Base-by-base conservation (phyloP, 768 basidiomycete genomes). In the Termitomyces sp. region DNA sequence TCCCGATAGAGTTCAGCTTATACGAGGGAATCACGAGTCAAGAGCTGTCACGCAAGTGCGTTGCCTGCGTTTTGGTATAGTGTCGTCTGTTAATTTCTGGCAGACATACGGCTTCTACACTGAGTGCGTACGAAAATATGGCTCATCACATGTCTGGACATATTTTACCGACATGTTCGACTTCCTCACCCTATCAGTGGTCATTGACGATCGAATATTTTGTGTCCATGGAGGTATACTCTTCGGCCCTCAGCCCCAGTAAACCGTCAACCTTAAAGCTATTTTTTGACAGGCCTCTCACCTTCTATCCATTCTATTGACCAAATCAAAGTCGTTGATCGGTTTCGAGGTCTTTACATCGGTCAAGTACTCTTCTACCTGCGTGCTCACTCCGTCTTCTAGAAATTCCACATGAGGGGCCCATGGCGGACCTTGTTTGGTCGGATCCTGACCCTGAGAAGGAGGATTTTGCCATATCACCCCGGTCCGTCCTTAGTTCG, bases 121-220 rank as follows among this genome's bases (percentile, higher is more conserved):
- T 37, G 97, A 99, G 78, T 98, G 97, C 66, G 86, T 96, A 21
- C 82, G 95, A 41, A 99, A 99, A 73, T 99, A 99, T 64, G 95
- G 94, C 53, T 88, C 91, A 2, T 86, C 94, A 32, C 88, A 90
- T 63, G 96, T 98, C 34, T 99, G 97, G 97, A 94, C 93, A 26
- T 98, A 98, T 71, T 98, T 99, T 66, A 99, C 97, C 57, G 97
- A 99, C 74, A 97, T 99, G 96, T 99, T 99, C 71, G 97, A 99
- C 76, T 99, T 94, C 75, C 73, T 99, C 62, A 98, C 97, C 11
- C 77, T 99, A 54, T 94, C 92, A 34, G 95, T 96, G 54, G 97
- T 99, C 58, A 98, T 99, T 64, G 97, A 99, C 73, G 94, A 99
- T 75, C 87, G 87, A 65, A 98, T 99, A 79, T 98, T 99, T 70